phyloP scores from a whole-genome alignment of 2,329 filamentous ascomycete species.

The Pestalotiopsis sp. region DNA sequence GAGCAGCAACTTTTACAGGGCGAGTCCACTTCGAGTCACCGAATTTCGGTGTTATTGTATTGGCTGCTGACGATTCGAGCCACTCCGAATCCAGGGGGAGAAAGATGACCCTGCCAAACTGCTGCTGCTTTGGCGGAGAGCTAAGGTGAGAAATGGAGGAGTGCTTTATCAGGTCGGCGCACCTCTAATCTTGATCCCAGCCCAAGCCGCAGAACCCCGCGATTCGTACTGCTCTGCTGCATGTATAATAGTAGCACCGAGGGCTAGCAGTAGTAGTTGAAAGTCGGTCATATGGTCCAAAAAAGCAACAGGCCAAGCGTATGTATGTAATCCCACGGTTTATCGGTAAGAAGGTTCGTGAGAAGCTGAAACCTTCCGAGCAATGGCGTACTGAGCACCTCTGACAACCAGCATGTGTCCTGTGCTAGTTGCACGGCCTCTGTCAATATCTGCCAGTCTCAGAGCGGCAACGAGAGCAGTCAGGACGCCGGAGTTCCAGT shows the following conservation, averaged over 20 bases:
- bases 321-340: neutral
- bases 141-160: neutral
- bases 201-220: neutral
- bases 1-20: neutral
- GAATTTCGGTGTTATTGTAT: conserved; percentile 7
- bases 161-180: neutral
- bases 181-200: neutral
- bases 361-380: neutral
- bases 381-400: neutral
- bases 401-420: neutral
- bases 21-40: neutral
- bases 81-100: neutral
- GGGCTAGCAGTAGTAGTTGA: neutral
- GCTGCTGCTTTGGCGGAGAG: neutral
- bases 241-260: neutral
- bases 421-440: neutral
- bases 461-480: neutral
- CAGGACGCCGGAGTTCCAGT: neutral
- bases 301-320: neutral
- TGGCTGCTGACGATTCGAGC: neutral
- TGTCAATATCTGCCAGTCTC: neutral
- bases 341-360: neutral
- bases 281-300: neutral
- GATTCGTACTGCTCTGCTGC: neutral
- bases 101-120: neutral